Evolutionary conservation across 176 grass and related monocot species (phyloP).

Genomic region (Calamus simplicifolius): DNA sequence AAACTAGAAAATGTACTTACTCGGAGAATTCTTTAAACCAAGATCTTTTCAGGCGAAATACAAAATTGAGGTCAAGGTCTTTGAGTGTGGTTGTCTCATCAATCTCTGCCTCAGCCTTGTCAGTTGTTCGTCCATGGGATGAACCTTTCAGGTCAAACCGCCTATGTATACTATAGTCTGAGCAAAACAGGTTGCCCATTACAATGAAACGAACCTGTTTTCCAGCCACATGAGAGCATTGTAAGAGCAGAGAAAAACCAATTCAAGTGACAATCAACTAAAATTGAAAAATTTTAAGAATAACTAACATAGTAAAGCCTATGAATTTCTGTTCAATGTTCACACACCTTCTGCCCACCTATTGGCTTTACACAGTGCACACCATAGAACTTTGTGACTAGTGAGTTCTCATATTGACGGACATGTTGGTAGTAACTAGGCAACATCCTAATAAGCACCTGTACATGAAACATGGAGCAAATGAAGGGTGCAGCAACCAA

Average conservation of each 20-base stretch:
- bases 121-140: slow-evolving; percentile 77
- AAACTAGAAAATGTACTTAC: slow-evolving; percentile 43
- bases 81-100: slow-evolving; percentile 98
- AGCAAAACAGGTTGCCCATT: slow-evolving; percentile 97
- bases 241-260: no score
- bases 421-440: slow-evolving; percentile 57
- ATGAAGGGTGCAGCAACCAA: not conserved
- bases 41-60: slow-evolving; percentile 68
- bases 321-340: no score
- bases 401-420: slow-evolving; percentile 36
- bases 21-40: slow-evolving; percentile 62
- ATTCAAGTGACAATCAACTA: no score
- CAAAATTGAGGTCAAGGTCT: slow-evolving; percentile 90
- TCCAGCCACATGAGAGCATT: no score
- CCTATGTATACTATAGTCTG: slow-evolving; percentile 82
- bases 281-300: no score
- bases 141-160: slow-evolving; percentile 97
- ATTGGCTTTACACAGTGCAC: slow-evolving; percentile 67
- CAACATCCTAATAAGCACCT: slow-evolving; percentile 72
- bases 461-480: slow-evolving; percentile 2
- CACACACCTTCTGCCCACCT: slow-evolving; percentile 58
- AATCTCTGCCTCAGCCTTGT: slow-evolving; percentile 83
- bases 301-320: no score
- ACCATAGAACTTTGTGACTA: slow-evolving; percentile 66
- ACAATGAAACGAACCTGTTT: slow-evolving; percentile 82